Conservation (phyloP, 73 alveolate species). For the Paramecium biaurelia region DNA sequence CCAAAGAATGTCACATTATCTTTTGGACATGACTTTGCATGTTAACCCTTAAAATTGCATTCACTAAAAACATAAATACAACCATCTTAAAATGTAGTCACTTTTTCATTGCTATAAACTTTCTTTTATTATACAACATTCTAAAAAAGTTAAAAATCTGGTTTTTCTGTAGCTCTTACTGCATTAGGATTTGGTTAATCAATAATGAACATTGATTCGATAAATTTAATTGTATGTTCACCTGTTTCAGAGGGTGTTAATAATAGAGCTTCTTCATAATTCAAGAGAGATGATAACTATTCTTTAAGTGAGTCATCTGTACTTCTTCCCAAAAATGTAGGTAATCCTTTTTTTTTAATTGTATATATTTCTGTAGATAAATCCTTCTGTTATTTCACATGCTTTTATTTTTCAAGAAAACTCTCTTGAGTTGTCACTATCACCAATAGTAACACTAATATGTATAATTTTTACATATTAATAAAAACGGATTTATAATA, state of each 20-base stretch:
- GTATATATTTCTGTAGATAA: neutral
- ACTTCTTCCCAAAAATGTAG: neutral
- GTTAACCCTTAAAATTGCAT: neutral
- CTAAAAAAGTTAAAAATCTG: neutral
- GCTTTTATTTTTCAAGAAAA: neutral
- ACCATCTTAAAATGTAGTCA: neutral
- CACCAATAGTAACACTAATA: neutral
- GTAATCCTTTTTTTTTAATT: neutral
- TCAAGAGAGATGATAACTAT: neutral
- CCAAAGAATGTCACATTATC: neutral
- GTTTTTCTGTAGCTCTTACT: neutral
- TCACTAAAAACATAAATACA: constrained; percentile 12
- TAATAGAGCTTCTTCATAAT: neutral
- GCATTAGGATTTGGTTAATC: neutral
- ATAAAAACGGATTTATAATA: neutral
- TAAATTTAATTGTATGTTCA: neutral
- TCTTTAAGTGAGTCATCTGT: neutral
- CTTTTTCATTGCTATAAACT: neutral
- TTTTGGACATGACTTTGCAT: neutral
- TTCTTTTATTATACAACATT: neutral
- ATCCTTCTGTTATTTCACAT: neutral
- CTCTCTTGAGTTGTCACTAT: neutral
- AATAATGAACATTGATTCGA: neutral
- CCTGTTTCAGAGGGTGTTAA: neutral
- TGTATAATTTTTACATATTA: neutral